Conservation (phyloP, 495 filamentous ascomycete genomes). For the Trichoderma parareesei region DNA sequence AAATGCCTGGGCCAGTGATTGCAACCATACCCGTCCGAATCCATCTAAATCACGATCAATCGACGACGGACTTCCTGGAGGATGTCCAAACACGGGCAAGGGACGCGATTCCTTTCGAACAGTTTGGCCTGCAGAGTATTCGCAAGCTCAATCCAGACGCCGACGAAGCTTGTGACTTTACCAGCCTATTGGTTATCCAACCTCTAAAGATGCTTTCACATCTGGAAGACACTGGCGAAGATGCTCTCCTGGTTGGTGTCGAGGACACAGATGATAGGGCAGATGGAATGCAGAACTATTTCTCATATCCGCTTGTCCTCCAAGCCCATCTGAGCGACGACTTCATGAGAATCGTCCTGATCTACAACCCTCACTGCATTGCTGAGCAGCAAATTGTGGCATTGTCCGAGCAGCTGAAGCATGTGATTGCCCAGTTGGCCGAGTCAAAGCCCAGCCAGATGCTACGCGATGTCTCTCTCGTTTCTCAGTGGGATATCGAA, state of each 20-base stretch:
- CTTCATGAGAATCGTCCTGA: neutral
- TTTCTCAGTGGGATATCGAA: neutral
- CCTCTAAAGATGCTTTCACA: slow-evolving; percentile 23
- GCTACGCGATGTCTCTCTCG: neutral
- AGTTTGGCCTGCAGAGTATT: neutral
- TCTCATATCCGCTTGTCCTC: neutral
- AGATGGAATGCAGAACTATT: neutral
- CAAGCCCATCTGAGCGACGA: neutral
- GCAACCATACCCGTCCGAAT: slow-evolving; percentile 49
- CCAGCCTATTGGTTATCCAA: neutral
- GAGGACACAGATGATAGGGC: neutral
- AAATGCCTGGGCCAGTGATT: slow-evolving; percentile 46
- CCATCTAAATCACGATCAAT: slow-evolving; percentile 10
- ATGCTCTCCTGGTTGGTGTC: neutral
- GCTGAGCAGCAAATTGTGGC: neutral
- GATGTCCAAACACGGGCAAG: slow-evolving; percentile 26
- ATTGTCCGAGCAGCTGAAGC: neutral
- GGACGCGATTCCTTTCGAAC: slow-evolving; percentile 28
- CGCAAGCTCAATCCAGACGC: slow-evolving; percentile 1
- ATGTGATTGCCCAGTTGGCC: neutral
- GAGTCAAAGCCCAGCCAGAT: slow-evolving; percentile 31
- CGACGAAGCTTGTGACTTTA: slow-evolving; percentile 35
- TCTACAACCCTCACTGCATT: neutral
- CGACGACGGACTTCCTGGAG: slow-evolving; percentile 15
- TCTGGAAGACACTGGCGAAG: neutral